A percentile compares a stretch with the other conserved stretches of the same genome.
phyloP scores from a whole-genome alignment of 768 basidiomycete species.

The Mycena galericulata region DNA sequence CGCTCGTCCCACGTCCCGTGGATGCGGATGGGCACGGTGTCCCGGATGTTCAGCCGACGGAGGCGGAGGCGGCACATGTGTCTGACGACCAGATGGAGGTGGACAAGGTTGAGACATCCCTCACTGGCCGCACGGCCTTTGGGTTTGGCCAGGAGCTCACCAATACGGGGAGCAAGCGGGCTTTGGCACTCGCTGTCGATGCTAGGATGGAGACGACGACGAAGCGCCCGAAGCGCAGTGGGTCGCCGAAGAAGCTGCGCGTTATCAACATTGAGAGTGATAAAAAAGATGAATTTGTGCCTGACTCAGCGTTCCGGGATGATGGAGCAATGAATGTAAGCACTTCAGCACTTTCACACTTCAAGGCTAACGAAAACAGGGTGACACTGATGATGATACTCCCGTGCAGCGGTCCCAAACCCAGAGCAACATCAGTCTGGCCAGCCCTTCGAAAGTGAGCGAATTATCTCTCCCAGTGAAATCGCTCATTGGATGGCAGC shows the following conservation, averaged over 20 bases:
- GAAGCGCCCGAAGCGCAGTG: slow-evolving; percentile 48
- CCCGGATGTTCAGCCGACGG: slow-evolving; percentile 40
- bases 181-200: slow-evolving; percentile 45
- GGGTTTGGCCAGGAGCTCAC: slow-evolving; percentile 58
- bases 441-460: too few relatives aligned
- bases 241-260: slow-evolving; percentile 32
- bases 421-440: too few relatives aligned
- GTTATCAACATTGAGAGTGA: slow-evolving; percentile 37
- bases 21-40: slow-evolving; percentile 38
- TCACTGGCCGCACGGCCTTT: slow-evolving; percentile 32
- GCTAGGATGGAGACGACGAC: slow-evolving; percentile 39
- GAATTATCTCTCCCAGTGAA: too few relatives aligned
- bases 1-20: slow-evolving; percentile 36
- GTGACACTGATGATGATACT: too few relatives aligned
- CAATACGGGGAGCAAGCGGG: slow-evolving; percentile 56
- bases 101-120: slow-evolving; percentile 35
- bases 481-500: too few relatives aligned
- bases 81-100: slow-evolving; percentile 35
- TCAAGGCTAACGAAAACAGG: too few relatives aligned
- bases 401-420: too few relatives aligned
- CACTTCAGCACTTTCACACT: too few relatives aligned
- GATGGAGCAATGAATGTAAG: too few relatives aligned
- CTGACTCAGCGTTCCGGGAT: slow-evolving; percentile 39
- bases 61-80: slow-evolving; percentile 31
- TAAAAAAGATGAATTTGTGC: slow-evolving; percentile 49